Evolutionary conservation across 306 rosid species (phyloP).

Genomic region (Sophora flavescens): DNA sequence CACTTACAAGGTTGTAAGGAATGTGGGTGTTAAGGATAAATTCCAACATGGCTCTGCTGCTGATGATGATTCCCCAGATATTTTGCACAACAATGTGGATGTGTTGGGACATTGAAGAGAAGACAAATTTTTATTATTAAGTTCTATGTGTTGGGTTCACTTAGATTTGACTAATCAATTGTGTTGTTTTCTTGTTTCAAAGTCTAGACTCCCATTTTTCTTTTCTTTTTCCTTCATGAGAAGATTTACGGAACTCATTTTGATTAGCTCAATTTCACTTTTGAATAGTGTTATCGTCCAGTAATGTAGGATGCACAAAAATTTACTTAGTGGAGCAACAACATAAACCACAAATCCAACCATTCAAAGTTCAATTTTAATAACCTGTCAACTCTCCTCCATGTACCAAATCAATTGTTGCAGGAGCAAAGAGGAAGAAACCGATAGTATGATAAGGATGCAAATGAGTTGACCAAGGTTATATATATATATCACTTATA

Average conservation of each 20-base stretch:
- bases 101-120: conserved; percentile 46
- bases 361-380: not conserved
- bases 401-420: not conserved
- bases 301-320: not conserved
- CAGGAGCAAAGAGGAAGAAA: too few relatives aligned
- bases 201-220: not conserved
- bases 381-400: not conserved
- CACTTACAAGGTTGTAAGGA: conserved; percentile 25
- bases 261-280: not conserved
- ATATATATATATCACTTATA: too few relatives aligned
- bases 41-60: not conserved
- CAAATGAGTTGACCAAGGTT: too few relatives aligned
- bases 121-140: not conserved
- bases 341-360: not conserved
- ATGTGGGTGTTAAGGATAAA: not conserved
- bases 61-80: conserved; percentile 30
- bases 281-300: not conserved
- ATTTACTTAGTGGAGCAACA: not conserved
- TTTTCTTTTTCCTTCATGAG: not conserved
- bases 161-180: not conserved
- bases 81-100: conserved; percentile 36
- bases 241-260: conserved; percentile 2
- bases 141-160: not conserved
- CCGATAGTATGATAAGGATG: too few relatives aligned
- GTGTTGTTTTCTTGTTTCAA: not conserved